phyloP scores from a whole-genome alignment of 208 protist species.

The Leptomonas seymouri region DNA sequence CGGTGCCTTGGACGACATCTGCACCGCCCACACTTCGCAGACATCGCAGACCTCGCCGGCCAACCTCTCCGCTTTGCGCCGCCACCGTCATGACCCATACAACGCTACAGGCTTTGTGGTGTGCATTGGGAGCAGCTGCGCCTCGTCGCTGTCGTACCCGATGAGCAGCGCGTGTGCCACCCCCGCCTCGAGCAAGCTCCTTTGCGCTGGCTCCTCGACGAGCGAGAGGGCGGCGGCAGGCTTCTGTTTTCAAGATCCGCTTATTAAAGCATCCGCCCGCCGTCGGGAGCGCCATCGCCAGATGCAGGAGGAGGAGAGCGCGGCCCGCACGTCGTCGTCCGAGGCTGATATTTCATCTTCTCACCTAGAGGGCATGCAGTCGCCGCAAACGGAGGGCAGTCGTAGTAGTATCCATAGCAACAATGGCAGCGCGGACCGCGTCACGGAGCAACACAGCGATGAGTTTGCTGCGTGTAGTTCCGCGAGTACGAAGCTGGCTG shows the following conservation, averaged over 20 bases:
- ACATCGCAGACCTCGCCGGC: conserved; percentile 8
- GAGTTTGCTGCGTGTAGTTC: not conserved
- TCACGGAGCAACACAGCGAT: not conserved
- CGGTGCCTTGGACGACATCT: not conserved
- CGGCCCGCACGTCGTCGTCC: not conserved
- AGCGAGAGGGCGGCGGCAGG: conserved; percentile 11
- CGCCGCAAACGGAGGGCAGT: not conserved
- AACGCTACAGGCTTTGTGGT: conserved; percentile 25
- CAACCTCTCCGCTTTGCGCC: conserved; percentile 9
- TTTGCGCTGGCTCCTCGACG: conserved; percentile 7
- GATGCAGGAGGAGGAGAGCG: conserved; percentile 8
- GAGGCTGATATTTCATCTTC: conserved; percentile 1
- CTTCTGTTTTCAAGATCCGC: conserved; percentile 30
- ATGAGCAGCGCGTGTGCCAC: not conserved
- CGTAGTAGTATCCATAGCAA: not conserved
- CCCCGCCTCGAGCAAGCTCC: conserved; percentile 9
- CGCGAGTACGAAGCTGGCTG: not conserved
- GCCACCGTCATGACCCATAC: conserved; percentile 35
- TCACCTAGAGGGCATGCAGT: not conserved
- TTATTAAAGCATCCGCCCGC: conserved; percentile 26
- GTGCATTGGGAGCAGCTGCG: conserved; percentile 22
- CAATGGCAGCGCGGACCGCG: not conserved
- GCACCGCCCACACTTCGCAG: not conserved
- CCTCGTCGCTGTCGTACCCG: conserved; percentile 19
- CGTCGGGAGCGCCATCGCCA: conserved; percentile 22